A percentile compares a stretch with the other conserved stretches of the same genome.
Evolutionary conservation across 495 filamentous ascomycete species (phyloP).

Genomic region (Amniculicola lignicola): DNA sequence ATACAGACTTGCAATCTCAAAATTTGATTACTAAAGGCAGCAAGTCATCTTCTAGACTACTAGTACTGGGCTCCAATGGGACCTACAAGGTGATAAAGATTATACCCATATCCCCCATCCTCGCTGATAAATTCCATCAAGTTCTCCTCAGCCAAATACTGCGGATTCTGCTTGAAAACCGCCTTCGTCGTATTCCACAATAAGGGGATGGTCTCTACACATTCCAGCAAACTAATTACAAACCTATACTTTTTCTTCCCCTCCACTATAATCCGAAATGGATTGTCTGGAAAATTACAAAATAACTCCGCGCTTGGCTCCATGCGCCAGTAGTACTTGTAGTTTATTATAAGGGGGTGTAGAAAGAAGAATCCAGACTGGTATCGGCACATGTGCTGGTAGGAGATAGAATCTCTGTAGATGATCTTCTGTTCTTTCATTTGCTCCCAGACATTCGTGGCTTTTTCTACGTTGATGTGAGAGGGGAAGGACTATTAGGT

Average conservation of each 20-base stretch:
- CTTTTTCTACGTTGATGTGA: conserved; percentile 56
- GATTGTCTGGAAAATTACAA: conserved; percentile 49
- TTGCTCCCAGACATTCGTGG: conserved; percentile 54
- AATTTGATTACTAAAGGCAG: conserved; percentile 51
- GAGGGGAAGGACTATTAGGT: conserved; percentile 53
- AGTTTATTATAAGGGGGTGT: conserved; percentile 46
- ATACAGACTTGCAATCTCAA: conserved; percentile 59
- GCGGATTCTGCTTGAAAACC: conserved; percentile 82
- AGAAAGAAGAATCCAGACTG: conserved; percentile 52
- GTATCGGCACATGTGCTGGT: conserved; percentile 51
- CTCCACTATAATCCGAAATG: conserved; percentile 47
- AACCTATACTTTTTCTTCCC: conserved; percentile 48
- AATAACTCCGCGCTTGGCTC: conserved; percentile 47
- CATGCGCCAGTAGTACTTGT: conserved; percentile 51
- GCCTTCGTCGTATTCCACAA: conserved; percentile 91
- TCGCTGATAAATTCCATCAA: conserved; percentile 89
- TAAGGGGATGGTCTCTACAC: conserved; percentile 90
- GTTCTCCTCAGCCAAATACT: conserved; percentile 81
- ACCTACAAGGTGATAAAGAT: conserved; percentile 88
- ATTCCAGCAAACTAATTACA: conserved; percentile 70
- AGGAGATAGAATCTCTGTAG: conserved; percentile 82
- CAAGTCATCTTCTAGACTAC: conserved; percentile 2
- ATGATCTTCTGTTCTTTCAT: conserved; percentile 50
- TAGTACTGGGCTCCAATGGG: not conserved
- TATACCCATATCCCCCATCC: conserved; percentile 79